Evolutionary conservation across 306 rosid species (phyloP), one percentile per base, ranked within the genome.

Genomic region (Cucurbita ficifolia): DNA sequence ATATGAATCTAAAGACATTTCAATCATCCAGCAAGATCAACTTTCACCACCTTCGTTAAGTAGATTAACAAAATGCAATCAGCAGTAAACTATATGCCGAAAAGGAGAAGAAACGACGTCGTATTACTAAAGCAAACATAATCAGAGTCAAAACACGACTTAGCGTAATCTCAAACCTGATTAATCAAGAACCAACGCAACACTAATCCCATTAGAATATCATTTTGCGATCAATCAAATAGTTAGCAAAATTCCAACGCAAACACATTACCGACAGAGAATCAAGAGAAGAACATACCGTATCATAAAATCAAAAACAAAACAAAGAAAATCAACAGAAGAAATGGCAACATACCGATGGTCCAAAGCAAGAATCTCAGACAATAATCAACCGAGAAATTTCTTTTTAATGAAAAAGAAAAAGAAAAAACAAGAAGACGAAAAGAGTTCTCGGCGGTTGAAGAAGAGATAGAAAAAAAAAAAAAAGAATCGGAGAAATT

Each of bases 261-360:
- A 9, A 36, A 36, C 17, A 52, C 59, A 72, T 72, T 72, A 33
- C 13, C 48, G 14, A n/a, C 40, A 56, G 18, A 13, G 6, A 29
- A 69, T 29, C 13, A 6, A 22, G 12, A 50, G 1, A 14, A 4
- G 0, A 17, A 3, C 52, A 71, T 9, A 42, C 10, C 46, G 46
- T 42, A 42, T 2, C 46, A 42, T 8, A 1, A 4, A 11, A 17
- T 8, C 1, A 72, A 51, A 51, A 72, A 36, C 2, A 53, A 72
- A 50, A 33, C 3, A 10, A 54, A 40, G 52, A 72, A 54, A 56
- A 10, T 49, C 53, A 49, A 49, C 53, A 49, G n/a, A 14, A 12
- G 53, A 14, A 49, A 49, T 49, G 18, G 17, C 36, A 11, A 72
- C 76, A 18, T 52, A 72, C 76, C 76, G 76, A 54, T 52, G 76